These are phyloP conservation scores for Spathaspora sp. DNA, from an alignment of 805 yeast genomes.

Conservation along the genomic window DNA sequence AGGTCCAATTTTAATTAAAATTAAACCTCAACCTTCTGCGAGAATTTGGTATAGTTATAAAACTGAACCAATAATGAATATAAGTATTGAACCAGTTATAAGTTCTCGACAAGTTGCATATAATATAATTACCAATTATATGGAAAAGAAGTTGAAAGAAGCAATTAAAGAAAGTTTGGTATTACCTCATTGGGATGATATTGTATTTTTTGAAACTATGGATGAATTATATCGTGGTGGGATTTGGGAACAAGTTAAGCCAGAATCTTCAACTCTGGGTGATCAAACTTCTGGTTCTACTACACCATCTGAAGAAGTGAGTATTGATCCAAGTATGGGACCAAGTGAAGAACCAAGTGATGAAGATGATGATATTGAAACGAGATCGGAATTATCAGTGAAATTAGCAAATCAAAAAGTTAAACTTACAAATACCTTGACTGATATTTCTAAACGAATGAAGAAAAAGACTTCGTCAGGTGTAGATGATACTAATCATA, in stretches of 20 bases:
- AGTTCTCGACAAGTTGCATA: slow-evolving; percentile 80
- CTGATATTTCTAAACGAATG: slow-evolving; percentile 22
- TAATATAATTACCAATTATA: slow-evolving; percentile 72
- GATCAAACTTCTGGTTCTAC: neutral
- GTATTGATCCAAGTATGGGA: neutral
- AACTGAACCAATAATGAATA: slow-evolving; percentile 67
- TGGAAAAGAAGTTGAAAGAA: slow-evolving; percentile 74
- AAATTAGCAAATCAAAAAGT: slow-evolving; percentile 5
- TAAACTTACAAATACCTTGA: slow-evolving; percentile 20
- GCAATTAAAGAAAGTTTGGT: slow-evolving; percentile 79
- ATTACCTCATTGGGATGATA: slow-evolving; percentile 84
- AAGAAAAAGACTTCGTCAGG: slow-evolving; percentile 9
- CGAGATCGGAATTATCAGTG: slow-evolving; percentile 7
- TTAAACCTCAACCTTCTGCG: slow-evolving; percentile 89
- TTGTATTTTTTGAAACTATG: slow-evolving; percentile 62
- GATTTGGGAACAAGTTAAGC: slow-evolving; percentile 61
- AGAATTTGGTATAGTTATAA: slow-evolving; percentile 90
- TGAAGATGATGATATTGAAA: slow-evolving; percentile 7
- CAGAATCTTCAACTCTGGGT: neutral
- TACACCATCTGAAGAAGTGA: neutral
- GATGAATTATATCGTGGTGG: slow-evolving; percentile 86
- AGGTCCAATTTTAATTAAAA: slow-evolving; percentile 65
- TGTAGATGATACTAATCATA: neutral
- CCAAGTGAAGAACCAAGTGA: too few relatives aligned
- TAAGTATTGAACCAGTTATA: slow-evolving; percentile 86